These are phyloP conservation scores for Bonia amplexicaulis DNA, from an alignment of 176 grass and related monocot species.

Conservation along the genomic window DNA sequence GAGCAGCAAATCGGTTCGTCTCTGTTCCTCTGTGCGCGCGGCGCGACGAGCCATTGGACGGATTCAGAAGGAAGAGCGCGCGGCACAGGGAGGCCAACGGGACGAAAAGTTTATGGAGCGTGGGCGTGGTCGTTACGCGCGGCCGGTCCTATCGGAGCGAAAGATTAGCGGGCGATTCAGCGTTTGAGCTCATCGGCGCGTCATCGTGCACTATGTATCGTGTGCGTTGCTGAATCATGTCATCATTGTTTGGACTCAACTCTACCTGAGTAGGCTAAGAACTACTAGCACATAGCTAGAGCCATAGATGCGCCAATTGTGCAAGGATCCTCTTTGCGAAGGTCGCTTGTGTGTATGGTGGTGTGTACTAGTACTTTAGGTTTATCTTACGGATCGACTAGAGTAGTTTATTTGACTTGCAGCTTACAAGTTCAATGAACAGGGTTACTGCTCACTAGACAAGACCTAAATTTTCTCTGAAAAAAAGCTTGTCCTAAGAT, in stretches of 20 bases:
- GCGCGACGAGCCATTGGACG: too few species aligned
- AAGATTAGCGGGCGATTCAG: background rate
- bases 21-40: background rate
- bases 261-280: background rate
- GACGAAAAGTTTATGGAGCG: background rate
- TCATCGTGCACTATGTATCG: constrained; percentile 33
- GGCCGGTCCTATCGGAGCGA: constrained; percentile 6
- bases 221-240: constrained; percentile 24
- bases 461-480: background rate
- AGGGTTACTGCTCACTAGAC: background rate
- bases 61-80: background rate
- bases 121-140: constrained; percentile 12
- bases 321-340: background rate
- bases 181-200: constrained; percentile 19
- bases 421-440: background rate
- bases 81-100: background rate
- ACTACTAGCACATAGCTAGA: background rate
- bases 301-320: background rate
- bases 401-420: background rate
- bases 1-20: background rate
- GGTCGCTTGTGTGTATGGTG: background rate
- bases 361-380: background rate
- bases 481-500: too few species aligned
- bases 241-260: background rate
- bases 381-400: background rate